These are phyloP conservation scores for Colletotrichum sp. DNA, from an alignment of 2,329 filamentous ascomycete genomes.

Conservation along the genomic window DNA sequence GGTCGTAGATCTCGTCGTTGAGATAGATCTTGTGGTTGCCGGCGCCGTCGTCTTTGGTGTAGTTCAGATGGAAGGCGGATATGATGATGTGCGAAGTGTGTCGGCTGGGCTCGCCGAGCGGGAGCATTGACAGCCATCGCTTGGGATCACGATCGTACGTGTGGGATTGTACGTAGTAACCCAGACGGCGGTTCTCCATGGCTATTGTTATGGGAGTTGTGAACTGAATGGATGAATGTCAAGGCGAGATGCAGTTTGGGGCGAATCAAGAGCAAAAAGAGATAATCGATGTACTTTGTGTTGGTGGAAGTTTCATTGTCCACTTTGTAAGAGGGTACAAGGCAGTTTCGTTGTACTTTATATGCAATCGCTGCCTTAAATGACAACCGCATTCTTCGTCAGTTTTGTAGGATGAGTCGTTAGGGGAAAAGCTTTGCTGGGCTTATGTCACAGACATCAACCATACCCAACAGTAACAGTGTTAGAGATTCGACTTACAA, in stretches of 20 bases:
- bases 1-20: not conserved
- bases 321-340: not conserved
- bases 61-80: not conserved
- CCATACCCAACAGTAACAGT: not conserved
- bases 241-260: not conserved
- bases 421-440: not conserved
- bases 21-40: not conserved
- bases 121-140: not conserved
- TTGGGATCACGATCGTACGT: not conserved
- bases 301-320: not conserved
- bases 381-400: not conserved
- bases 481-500: not conserved
- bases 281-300: not conserved
- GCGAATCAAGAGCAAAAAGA: not conserved
- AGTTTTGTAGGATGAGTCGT: rapidly evolving
- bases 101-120: not conserved
- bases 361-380: not conserved
- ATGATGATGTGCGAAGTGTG: not conserved
- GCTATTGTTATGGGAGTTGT: not conserved
- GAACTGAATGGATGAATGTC: not conserved
- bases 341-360: not conserved
- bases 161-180: not conserved
- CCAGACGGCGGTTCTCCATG: not conserved
- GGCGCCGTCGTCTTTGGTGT: not conserved
- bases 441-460: not conserved